Base-by-base conservation (phyloP, 805 yeast species). In the Candida mattraensis region DNA sequence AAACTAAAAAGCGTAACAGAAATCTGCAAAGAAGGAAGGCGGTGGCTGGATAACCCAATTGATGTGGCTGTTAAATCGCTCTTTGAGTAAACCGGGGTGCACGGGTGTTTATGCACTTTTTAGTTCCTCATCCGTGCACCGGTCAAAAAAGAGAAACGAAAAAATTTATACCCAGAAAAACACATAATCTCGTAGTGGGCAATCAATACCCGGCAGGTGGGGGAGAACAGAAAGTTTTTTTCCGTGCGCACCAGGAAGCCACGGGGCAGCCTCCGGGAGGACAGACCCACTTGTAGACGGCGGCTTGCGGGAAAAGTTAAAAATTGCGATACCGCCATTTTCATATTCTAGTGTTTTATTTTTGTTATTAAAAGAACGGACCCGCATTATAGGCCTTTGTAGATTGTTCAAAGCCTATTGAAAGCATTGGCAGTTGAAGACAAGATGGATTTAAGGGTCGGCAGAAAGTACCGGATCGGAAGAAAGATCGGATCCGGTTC, bases 401-500 rank as follows among this genome's bases (percentile, higher is more conserved):
- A 10, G 18, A 5, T 30, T 17, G 7, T n/a, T 23, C 24, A n/a
- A 23, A 23, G 28, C 24, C 24, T 14, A 22, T n/a, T n/a, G n/a
- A 18, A 30, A 23, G 17, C n/a, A n/a, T n/a, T n/a, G n/a, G n/a
- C n/a, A n/a, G n/a, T n/a, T n/a, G n/a, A n/a, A n/a, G n/a, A n/a
- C 35, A 42, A 11, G 28, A 54, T 60, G 78, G 95, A 86, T 63
- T 72, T 85, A 57, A 76, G 95, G 60, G 91, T 91, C 24, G 98
- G 98, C 33, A 86, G 93, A 69, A 91, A 89, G 66, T 89, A 81
- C 66, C 78, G 96, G 38, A 83, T 89, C 54, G 96, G 96, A 24
- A 82, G 96, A 43, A 89, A 89, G 64, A 91, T 91, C 54, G 99
- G 99, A 14, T 81, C 93, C 25, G 99, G 99, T 13, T 89, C 97